Percentiles rank a stretch among this genome's conserved stretches.
Evolutionary conservation across 495 filamentous ascomycete species (phyloP).

Genomic region (Terfezia boudieri): DNA sequence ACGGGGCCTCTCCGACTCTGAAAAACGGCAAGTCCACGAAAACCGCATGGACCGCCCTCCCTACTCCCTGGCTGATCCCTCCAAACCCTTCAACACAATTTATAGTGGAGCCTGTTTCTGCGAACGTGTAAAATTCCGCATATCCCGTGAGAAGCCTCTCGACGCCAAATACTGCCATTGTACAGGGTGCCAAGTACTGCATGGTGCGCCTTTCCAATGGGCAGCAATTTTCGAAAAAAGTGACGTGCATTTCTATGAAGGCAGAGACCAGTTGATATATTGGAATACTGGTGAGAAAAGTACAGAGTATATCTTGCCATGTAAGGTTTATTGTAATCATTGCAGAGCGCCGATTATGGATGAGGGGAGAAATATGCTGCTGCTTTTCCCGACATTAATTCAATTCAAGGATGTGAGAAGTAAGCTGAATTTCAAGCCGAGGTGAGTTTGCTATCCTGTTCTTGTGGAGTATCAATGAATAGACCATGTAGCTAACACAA

Average conservation of each 20-base stretch:
- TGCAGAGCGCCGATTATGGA: not conserved
- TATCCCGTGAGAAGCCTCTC: conserved; percentile 16
- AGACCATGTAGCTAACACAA: no score
- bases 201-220: not conserved
- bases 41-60: no score
- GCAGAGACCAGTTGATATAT: not conserved
- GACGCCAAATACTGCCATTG: conserved; percentile 1
- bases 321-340: not conserved
- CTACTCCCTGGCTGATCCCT: no score
- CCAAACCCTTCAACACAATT: no score
- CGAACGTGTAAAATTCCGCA: conserved; percentile 26
- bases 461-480: not conserved
- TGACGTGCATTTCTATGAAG: not conserved
- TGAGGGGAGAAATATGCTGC: not conserved
- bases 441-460: not conserved
- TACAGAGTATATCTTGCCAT: not conserved
- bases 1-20: no score
- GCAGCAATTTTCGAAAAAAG: not conserved
- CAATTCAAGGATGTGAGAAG: not conserved
- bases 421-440: not conserved
- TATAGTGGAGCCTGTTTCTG: conserved; percentile 19
- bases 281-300: not conserved
- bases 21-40: no score
- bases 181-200: not conserved
- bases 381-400: not conserved